phyloP scores from a whole-genome alignment of 1,284 basidiomycete genomes.

The Cutaneotrichosporon sp. region DNA sequence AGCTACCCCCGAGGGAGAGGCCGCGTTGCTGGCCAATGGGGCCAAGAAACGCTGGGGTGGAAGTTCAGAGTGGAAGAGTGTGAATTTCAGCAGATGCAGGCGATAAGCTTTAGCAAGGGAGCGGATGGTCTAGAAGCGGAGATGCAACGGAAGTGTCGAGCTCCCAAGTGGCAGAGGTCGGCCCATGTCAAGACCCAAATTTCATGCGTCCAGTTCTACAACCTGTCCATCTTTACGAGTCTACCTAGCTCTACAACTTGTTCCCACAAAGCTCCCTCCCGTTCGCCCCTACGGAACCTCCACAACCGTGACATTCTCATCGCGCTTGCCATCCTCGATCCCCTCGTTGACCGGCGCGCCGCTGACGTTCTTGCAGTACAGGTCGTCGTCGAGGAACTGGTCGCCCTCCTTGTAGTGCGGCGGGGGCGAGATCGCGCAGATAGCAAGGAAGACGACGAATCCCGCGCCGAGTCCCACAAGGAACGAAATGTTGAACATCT shows the following conservation, averaged over 20 bases:
- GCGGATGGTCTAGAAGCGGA: no score
- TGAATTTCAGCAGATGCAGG: no score
- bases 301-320: neutral
- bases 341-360: neutral
- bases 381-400: constrained; percentile 18
- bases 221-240: neutral
- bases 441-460: constrained; percentile 21
- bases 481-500: constrained; percentile 38
- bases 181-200: neutral
- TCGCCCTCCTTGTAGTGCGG: constrained; percentile 19
- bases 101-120: no score
- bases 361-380: constrained; percentile 1
- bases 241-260: neutral
- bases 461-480: constrained; percentile 27
- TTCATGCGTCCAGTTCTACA: neutral
- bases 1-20: no score
- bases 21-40: no score
- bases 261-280: neutral
- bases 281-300: neutral
- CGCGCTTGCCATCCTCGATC: neutral
- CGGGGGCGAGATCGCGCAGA: constrained; percentile 27
- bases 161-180: no score
- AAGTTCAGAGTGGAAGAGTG: no score
- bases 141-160: no score
- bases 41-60: no score